Conservation (phyloP, 2,329 filamentous ascomycete species). For the Plectosphaerella cucumerina region DNA sequence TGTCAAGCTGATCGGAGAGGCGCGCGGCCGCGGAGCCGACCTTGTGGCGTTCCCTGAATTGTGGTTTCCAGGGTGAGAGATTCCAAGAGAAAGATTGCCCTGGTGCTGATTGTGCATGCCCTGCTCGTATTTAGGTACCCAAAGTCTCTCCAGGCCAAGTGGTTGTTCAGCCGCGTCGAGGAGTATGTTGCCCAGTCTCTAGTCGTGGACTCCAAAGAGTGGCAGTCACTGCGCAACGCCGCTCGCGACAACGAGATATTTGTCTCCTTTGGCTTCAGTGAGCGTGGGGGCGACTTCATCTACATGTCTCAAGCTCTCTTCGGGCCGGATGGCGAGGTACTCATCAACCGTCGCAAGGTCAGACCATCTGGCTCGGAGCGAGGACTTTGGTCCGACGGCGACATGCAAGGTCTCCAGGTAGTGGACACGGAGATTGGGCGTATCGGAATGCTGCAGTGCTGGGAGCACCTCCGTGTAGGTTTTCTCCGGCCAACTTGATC, state of each 20-base stretch:
- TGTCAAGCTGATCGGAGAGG: constrained; percentile 1
- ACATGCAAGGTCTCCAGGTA: constrained; percentile 33
- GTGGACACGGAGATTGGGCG: constrained; percentile 32
- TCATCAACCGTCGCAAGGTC: constrained; percentile 39
- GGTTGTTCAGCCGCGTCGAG: neutral
- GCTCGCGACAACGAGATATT: neutral
- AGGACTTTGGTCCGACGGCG: constrained; percentile 42
- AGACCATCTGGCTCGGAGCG: constrained; percentile 50
- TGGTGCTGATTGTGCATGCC: too few species aligned
- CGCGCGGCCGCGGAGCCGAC: neutral
- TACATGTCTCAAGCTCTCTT: constrained; percentile 45
- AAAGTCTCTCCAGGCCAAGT: too few species aligned
- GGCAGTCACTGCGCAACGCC: neutral
- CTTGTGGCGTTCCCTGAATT: constrained; percentile 4
- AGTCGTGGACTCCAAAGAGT: neutral
- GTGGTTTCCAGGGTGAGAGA: constrained; percentile 2
- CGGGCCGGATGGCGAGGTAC: constrained; percentile 31
- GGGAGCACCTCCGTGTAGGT: constrained; percentile 32
- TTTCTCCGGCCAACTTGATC: too few species aligned
- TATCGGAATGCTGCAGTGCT: constrained; percentile 42
- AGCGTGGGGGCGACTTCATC: constrained; percentile 29
- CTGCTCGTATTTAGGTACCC: too few species aligned
- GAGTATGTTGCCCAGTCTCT: constrained; percentile 2
- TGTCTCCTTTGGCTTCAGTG: constrained; percentile 25
- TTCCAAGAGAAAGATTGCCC: too few species aligned